A percentile compares a stretch with the other conserved stretches of the same genome.
Evolutionary conservation across 169 alveolate genomes (phyloP).

Genomic region (Nephromyces sp.): DNA sequence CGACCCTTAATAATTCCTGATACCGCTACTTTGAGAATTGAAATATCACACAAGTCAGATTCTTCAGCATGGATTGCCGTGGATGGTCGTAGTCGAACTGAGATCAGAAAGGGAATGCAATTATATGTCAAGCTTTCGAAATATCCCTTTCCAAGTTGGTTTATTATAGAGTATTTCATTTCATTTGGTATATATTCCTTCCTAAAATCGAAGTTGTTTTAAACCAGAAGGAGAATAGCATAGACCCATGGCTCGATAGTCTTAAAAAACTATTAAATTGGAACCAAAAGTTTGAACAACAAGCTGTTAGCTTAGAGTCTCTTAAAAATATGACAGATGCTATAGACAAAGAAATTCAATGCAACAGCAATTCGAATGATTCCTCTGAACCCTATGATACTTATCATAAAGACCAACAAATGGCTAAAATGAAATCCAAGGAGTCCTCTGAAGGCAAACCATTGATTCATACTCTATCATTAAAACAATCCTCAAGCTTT

Average conservation of each 20-base stretch:
- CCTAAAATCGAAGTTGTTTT: constrained; percentile 1
- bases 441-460: too few relatives aligned
- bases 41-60: constrained; percentile 48
- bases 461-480: too few relatives aligned
- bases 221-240: neutral
- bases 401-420: too few relatives aligned
- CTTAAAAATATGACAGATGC: too few relatives aligned
- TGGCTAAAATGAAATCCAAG: too few relatives aligned
- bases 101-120: constrained; percentile 8
- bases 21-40: constrained; percentile 34
- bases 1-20: constrained; percentile 84
- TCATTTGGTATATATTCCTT: neutral
- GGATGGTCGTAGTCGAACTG: constrained; percentile 20
- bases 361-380: too few relatives aligned
- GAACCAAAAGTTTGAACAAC: constrained; percentile 16
- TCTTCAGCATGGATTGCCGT: constrained; percentile 43
- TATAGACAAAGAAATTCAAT: too few relatives aligned
- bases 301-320: neutral
- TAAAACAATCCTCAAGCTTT: too few relatives aligned
- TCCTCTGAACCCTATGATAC: too few relatives aligned
- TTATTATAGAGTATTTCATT: neutral
- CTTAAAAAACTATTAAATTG: constrained; percentile 24
- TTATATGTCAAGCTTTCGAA: constrained; percentile 6
- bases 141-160: constrained; percentile 22
- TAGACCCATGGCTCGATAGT: constrained; percentile 18